Conservation (phyloP, 495 filamentous ascomycete genomes). For the Lophium mytilinum region DNA sequence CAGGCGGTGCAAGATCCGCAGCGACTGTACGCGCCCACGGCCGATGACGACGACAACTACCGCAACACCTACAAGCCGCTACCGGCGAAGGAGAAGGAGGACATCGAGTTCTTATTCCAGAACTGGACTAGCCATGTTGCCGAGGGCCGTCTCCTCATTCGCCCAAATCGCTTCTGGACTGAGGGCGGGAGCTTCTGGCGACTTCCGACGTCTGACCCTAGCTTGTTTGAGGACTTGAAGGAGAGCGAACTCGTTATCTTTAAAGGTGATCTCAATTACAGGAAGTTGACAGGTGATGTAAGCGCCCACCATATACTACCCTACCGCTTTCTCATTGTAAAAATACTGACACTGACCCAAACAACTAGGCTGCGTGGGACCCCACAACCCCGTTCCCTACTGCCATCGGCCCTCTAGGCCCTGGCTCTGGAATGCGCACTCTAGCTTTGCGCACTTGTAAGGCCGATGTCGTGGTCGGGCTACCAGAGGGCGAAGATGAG, state of each 20-base stretch:
- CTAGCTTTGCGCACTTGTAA: conserved; percentile 90
- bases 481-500: conserved; percentile 75
- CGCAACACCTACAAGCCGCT: conserved; percentile 50
- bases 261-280: conserved; percentile 94
- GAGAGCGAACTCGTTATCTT: conserved; percentile 84
- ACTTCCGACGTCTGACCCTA: conserved; percentile 57
- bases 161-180: conserved; percentile 87
- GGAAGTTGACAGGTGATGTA: conserved; percentile 84
- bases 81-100: conserved; percentile 53
- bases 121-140: conserved; percentile 73
- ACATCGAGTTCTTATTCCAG: conserved; percentile 68
- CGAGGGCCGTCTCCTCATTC: conserved; percentile 71
- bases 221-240: conserved; percentile 70
- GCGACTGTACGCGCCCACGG: conserved; percentile 58
- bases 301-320: too few relatives aligned
- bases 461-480: conserved; percentile 87
- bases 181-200: conserved; percentile 78
- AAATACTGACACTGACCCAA: too few relatives aligned
- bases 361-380: conserved; percentile 72
- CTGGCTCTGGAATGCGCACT: conserved; percentile 67
- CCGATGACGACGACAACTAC: conserved; percentile 54
- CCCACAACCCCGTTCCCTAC: conserved; percentile 76
- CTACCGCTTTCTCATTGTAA: too few relatives aligned
- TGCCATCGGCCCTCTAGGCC: conserved; percentile 82
- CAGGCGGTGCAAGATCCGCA: conserved; percentile 65